phyloP scores from a whole-genome alignment of 192 early-diverging fungal species.

The Dimargaris xerosporica region DNA sequence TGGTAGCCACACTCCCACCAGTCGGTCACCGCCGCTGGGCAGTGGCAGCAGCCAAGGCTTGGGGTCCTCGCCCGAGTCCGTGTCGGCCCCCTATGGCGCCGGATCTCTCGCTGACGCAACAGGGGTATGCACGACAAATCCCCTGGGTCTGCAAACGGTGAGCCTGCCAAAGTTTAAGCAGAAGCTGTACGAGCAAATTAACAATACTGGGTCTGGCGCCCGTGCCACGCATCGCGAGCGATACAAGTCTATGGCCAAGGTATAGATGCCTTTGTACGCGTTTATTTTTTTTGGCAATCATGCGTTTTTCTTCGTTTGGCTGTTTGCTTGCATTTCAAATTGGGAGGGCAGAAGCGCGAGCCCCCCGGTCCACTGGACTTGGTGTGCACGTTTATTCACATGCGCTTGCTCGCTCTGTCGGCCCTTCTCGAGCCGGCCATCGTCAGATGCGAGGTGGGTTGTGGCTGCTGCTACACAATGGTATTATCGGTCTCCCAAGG shows the following conservation, averaged over 20 bases:
- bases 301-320: neutral
- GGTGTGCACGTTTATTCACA: neutral
- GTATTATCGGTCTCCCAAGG: no score
- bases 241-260: neutral
- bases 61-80: neutral
- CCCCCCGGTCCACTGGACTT: no score
- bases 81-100: neutral
- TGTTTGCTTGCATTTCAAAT: neutral
- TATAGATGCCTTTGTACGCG: neutral
- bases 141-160: neutral
- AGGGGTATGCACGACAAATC: neutral
- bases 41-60: neutral
- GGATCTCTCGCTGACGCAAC: neutral
- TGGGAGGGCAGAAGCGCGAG: no score
- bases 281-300: neutral
- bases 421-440: neutral
- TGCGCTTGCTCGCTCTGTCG: neutral
- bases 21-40: neutral
- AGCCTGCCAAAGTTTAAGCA: conserved; percentile 1
- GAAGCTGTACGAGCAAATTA: conserved; percentile 5
- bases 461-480: neutral
- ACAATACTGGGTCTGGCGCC: neutral
- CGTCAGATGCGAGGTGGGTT: neutral
- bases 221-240: neutral
- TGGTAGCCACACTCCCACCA: neutral